Base-by-base conservation (phyloP, 257 asterid genomes). In the Jacaranda mimosifolia region DNA sequence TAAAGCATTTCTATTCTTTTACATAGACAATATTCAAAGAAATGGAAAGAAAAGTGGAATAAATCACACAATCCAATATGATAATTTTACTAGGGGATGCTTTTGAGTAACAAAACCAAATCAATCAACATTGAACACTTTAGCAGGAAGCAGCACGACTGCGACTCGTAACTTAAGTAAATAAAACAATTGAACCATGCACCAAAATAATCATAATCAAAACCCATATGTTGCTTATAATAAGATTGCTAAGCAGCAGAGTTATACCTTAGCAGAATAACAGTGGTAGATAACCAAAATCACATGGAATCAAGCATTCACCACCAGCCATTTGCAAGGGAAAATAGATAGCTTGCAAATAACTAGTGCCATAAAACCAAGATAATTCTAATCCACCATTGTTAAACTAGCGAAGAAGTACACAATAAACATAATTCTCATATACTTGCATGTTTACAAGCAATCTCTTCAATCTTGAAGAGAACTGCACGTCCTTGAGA, bases 281-380 rank as follows among this genome's bases (percentile, higher is more conserved):
- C 11, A 67, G 11, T 32, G 0, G 19, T n/a, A n/a, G n/a, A n/a
- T n/a, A n/a, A n/a, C n/a, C n/a, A n/a, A n/a, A n/a, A n/a, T 56
- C 69, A 14, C 42, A 18, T 36, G 60, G 35, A 48, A 65, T 46
- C 6, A 26, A 51, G 60, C 60, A 68, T 49, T 42, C 60, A 49
- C 40, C n/a, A n/a, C n/a, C n/a, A n/a, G n/a, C n/a, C n/a, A n/a
- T n/a, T n/a, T n/a, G 38, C 40, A 13, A 72, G 7, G 9, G 45
- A 72, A 60, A 35, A 8, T 18, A 36, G 6, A 32, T 39, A 49
- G 14, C 13, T 11, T 40, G 73, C 26, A 35, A 72, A 38, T 0
- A 70, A 21, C 6, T 6, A 64, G 63, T 62, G 14, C 71, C 39
- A 63, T 40, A 17, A 60, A 26, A 57, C 65, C 38, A 66, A 51